Base-by-base conservation (phyloP, 495 filamentous ascomycete genomes). In the Poronia punctata region DNA sequence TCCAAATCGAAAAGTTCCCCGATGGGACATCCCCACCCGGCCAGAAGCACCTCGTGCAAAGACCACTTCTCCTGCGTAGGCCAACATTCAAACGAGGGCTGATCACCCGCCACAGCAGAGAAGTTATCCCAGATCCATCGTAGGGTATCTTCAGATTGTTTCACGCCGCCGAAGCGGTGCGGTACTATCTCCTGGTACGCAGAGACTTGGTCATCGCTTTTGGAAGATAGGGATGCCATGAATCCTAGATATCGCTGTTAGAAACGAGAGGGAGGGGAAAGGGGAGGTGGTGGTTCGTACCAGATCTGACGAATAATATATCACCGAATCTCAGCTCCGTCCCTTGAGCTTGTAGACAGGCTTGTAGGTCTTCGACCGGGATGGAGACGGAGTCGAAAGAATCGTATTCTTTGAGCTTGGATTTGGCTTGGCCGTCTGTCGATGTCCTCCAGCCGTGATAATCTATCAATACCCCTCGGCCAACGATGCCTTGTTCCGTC, bases 381-480 rank as follows among this genome's bases (percentile, higher is more conserved):
- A 76, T 78, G 5, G 54, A 42, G 7, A 31, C 43, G 0, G 54
- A 56, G 23, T 53, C 38, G 54, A 75, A 75, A 5, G 71, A 52
- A 27, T 71, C 49, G 49, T 65, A 68, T n/a, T 43, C 59, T n/a
- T 34, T 25, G 18, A 41, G 2, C 35, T 35, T 41, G 1, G 44
- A 43, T 11, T 60, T 53, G 7, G 48, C 28, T 21, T 38, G 41
- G 8, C 41, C 41, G 18, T 37, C 41, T 5, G 33, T 25, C 3
- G 41, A 38, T 2, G 48, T 32, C n/a, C 62, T 57, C 70, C 67
- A 84, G 43, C 46, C 64, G 34, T 74, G 60, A 57, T 73, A 76
- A 52, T 80, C 76, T 16, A 79, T 47, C n/a, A 80, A 60, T 27
- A 80, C 53, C 6, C 73, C 76, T 7, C 76, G 67, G 24, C 76